Percentiles rank a stretch among this genome's conserved stretches.
phyloP scores from a whole-genome alignment of 345 rosid species.

The Abelmoschus esculentus region DNA sequence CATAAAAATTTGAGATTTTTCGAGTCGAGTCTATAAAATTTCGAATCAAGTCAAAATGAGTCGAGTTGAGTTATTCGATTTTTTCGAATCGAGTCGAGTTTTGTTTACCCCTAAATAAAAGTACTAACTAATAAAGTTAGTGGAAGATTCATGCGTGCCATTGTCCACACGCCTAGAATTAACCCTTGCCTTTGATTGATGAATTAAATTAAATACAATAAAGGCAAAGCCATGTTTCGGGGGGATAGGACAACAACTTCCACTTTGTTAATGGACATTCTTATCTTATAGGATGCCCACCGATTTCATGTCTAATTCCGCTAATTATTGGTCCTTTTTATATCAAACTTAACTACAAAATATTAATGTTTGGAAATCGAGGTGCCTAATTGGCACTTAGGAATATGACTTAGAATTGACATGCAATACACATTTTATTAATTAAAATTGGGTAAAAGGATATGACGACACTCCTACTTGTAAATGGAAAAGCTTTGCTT shows the following conservation, averaged over 20 bases:
- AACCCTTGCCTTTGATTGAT: slow-evolving; percentile 11
- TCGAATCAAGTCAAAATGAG: no score
- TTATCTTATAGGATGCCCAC: neutral
- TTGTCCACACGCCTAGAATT: neutral
- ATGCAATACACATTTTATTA: neutral
- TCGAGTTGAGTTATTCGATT: no score
- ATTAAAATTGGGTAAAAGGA: no score
- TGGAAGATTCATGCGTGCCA: slow-evolving; percentile 11
- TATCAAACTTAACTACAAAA: neutral
- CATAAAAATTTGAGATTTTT: no score
- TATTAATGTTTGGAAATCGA: neutral
- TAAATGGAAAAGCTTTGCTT: no score
- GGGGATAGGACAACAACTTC: neutral
- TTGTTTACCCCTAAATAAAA: no score
- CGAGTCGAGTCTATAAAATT: no score
- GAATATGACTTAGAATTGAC: neutral
- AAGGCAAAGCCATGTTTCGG: neutral
- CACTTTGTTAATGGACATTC: neutral
- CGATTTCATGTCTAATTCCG: neutral
- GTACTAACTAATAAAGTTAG: neutral
- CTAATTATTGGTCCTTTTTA: neutral
- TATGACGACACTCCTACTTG: no score
- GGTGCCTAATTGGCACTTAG: neutral
- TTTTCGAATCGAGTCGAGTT: no score
- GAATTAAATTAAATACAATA: neutral